Evolutionary conservation across 495 filamentous ascomycete genomes (phyloP).

Genomic region (Aspergillus incahuasiensis): DNA sequence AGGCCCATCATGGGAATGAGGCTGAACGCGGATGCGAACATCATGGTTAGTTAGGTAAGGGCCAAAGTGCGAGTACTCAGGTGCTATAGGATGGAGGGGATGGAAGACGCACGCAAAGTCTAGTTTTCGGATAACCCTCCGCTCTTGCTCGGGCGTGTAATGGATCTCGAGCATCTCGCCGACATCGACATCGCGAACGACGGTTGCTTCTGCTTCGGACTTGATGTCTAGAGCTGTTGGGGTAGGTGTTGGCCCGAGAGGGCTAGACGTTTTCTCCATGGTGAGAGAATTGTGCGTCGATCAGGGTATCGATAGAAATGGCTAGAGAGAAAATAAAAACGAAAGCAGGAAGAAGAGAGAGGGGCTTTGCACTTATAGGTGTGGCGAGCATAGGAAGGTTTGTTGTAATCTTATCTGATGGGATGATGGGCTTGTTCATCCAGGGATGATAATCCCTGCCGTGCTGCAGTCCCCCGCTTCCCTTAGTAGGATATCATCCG

Average conservation of each 20-base stretch:
- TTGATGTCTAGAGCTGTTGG: background rate
- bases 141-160: slow-evolving; percentile 26
- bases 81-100: background rate
- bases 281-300: background rate
- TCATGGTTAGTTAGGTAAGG: no score
- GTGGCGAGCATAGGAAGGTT: background rate
- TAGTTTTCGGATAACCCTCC: slow-evolving; percentile 30
- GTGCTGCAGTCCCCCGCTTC: no score
- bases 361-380: background rate
- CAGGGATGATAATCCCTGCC: background rate
- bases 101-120: slow-evolving; percentile 27
- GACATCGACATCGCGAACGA: slow-evolving; percentile 32
- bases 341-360: background rate
- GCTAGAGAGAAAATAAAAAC: no score
- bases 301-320: no score
- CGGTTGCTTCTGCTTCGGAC: slow-evolving; percentile 7
- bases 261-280: slow-evolving; percentile 11
- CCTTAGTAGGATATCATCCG: background rate
- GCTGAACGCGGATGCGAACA: no score
- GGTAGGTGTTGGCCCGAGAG: background rate
- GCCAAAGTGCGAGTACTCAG: no score
- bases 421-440: background rate
- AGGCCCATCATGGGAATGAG: slow-evolving; percentile 49
- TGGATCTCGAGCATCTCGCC: slow-evolving; percentile 31
- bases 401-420: slow-evolving; percentile 3